Base-by-base conservation (phyloP, 169 alveolate species). In the Perkinsus olseni region DNA sequence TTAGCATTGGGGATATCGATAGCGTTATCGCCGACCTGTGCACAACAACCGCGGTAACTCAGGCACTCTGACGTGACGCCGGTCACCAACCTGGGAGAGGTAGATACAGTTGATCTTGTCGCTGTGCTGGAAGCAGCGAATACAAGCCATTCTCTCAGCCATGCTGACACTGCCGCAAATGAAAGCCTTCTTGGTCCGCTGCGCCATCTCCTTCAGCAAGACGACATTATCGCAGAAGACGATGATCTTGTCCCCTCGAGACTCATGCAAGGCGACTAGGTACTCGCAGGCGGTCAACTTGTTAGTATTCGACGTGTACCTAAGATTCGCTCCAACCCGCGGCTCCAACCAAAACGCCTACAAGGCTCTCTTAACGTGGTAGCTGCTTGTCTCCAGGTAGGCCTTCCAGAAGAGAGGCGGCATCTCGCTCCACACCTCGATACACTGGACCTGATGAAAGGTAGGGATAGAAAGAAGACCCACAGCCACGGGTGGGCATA, bases 381-480 rank as follows among this genome's bases (percentile, higher is more conserved):
- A 31, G 74, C 17, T 39, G 74, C 92, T 93, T n/a, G 94, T 94
- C 39, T 97, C 95, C 91, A 99, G 95, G 95, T 99, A 99, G 93
- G 98, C 99, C 48, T 97, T 94, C 95, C 96, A 98, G 95, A 98
- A 99, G 17, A 97, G 98, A 28, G 99, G 97, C 1, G 99, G 97
- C 99, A 99, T 99, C 90, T 99, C 99, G 94, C 99, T 98, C 99
- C 99, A 98, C 6, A 99, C 99, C 95, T 99, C 99, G 91, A 98
- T 97, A 93, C 99, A 99, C 48, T 98, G 97, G 38, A 99, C 99
- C 95, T 98, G 31, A 17, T 13, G 39, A 4, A 0, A 28, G 13
- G 38, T 8, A 74, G 31, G 13, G 8, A 74, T 38, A 13, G 4
- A 82, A 0, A 28, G 39, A 4, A 36, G 28, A 4, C 21, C 24